Conservation (phyloP, 2,329 filamentous ascomycete genomes). For the Pestalotiopsis sp. region DNA sequence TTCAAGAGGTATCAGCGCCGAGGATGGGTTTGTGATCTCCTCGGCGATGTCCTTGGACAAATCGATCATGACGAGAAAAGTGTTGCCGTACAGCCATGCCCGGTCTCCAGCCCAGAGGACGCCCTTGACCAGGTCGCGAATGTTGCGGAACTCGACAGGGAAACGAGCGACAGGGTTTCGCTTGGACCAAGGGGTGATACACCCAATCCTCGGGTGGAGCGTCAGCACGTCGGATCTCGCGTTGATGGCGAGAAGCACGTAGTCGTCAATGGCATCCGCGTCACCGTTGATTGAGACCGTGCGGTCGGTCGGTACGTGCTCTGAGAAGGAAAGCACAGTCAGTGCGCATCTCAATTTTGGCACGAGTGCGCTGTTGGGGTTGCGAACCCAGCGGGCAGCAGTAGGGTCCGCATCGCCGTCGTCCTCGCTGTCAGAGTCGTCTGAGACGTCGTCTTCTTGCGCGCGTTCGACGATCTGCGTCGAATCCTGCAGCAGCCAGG, state of each 20-base stretch:
- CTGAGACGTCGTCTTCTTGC: conserved; percentile 34
- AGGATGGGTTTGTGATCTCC: conserved; percentile 31
- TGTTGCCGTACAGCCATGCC: conserved; percentile 84
- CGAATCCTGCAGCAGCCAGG: conserved; percentile 72
- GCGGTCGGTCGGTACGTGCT: conserved; percentile 42
- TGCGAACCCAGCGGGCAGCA: conserved; percentile 68
- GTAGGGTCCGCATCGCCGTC: conserved; percentile 45
- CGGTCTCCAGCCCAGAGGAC: conserved; percentile 80
- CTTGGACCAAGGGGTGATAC: conserved; percentile 82
- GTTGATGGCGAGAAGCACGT: conserved; percentile 56
- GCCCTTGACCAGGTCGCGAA: conserved; percentile 81
- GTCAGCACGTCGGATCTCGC: conserved; percentile 69
- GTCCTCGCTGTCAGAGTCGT: conserved; percentile 39
- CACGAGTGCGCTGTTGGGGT: conserved; percentile 69
- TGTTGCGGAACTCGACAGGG: conserved; percentile 72
- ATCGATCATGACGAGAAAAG: conserved; percentile 93
- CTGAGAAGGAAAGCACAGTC: conserved; percentile 69
- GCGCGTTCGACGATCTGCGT: conserved; percentile 29
- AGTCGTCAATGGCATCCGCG: conserved; percentile 42
- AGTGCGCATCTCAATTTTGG: conserved; percentile 69
- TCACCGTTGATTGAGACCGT: conserved; percentile 27
- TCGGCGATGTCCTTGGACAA: conserved; percentile 68
- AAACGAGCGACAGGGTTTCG: conserved; percentile 77
- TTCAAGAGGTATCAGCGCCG: conserved; percentile 28
- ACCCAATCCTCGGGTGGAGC: conserved; percentile 77